Evolutionary conservation across 78 protist species (phyloP), one percentile per base, ranked within the genome.

Genomic region (Corallochytrium limacisporum): DNA sequence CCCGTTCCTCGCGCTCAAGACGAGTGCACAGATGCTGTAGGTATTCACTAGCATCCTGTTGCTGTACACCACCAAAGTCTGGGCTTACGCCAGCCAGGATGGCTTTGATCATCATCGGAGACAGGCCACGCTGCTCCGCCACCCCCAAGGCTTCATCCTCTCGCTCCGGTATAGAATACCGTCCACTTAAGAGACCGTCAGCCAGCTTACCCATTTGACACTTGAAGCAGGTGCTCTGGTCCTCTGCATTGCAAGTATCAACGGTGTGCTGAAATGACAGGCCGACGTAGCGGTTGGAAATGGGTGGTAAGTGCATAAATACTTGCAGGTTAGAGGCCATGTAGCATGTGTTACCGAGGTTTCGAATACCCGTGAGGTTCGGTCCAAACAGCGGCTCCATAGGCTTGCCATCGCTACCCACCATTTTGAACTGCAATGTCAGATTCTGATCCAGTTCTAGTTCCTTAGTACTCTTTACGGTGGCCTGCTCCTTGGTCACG

Each of bases 291-390:
- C 12, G 8, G 31, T 51, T 51, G 29, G 10, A 13, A 51, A 10
- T 13, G 29, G 10, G 31, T 32, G 33, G 72, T 84, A 0, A 62
- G 35, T 8, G 85, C 48, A 49, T 70, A 72, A 32, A 89, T n/a
- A 65, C 38, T 56, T 90, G 95, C 26, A 90, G 10, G 29, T 81
- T 82, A 26, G 89, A 81, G 32, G 86, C 72, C 72, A 91, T 69
- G 67, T 91, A 91, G 76, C 93, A 87, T 35, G 84, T 75, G 77
- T 95, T 95, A 33, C 98, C 98, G 9, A 95, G 43, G 72, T 95
- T 95, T 33, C 26, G 42, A 28, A 95, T 56, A 24, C 98, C 98
- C 3, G 95, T 80, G 28, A n/a, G 43, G 20, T 96, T 95, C 0
- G 89, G 84, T 2, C 95, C 97, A 33, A 31, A 76, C 1, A 79